These are phyloP conservation scores for Meyerozyma guilliermondii DNA, from an alignment of 1,139 yeast species.

Conservation along the genomic window DNA sequence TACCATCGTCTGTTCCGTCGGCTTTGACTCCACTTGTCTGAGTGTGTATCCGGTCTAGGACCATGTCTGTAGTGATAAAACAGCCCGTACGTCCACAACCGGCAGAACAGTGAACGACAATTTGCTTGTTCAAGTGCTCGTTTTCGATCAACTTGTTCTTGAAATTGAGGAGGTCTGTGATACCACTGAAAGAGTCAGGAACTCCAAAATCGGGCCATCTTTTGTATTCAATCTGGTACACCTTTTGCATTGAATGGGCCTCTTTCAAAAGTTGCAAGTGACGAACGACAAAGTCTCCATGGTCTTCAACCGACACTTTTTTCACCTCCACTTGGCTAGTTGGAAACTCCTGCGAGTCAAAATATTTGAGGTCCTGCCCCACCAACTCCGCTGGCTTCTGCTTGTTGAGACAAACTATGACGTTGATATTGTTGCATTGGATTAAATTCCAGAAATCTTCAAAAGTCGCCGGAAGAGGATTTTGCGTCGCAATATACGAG, in stretches of 20 bases:
- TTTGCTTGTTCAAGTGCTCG: conserved; percentile 17
- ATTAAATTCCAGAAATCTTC: conserved; percentile 20
- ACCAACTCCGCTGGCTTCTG: conserved; percentile 3
- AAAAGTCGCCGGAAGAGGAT: conserved; percentile 11
- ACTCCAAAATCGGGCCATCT: conserved; percentile 84
- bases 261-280: not conserved
- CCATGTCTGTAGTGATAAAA: conserved; percentile 14
- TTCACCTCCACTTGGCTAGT: not conserved
- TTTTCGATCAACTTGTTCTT: conserved; percentile 35
- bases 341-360: not conserved
- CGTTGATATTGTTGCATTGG: conserved; percentile 53
- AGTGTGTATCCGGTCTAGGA: conserved; percentile 6
- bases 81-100: conserved; percentile 17
- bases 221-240: conserved; percentile 65
- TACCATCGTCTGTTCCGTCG: too few species aligned
- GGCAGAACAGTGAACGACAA: conserved; percentile 23
- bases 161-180: conserved; percentile 46
- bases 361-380: conserved; percentile 1
- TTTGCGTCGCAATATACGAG: conserved; percentile 13
- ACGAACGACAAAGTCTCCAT: not conserved
- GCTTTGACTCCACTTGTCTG: not conserved
- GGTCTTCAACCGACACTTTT: conserved; percentile 1
- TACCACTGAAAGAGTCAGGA: conserved; percentile 48
- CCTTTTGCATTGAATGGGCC: conserved; percentile 10
- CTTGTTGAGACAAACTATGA: conserved; percentile 68